Percentiles rank a stretch among this genome's conserved stretches.
phyloP scores from a whole-genome alignment of 306 rosid genomes.

The Quercus ilex region DNA sequence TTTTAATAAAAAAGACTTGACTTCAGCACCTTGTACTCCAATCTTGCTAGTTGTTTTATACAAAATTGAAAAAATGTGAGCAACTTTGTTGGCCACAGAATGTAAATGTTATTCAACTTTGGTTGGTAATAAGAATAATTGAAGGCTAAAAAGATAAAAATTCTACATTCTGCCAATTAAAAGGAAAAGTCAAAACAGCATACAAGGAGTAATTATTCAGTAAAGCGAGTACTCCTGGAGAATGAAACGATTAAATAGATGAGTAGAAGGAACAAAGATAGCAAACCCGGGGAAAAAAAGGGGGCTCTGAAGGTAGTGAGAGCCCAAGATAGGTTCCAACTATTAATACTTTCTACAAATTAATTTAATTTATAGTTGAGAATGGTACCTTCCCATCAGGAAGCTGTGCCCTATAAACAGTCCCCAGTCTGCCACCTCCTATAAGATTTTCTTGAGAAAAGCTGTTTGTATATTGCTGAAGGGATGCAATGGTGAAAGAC shows the following conservation, averaged over 20 bases:
- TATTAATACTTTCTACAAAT: background rate
- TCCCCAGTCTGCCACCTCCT: constrained; percentile 92
- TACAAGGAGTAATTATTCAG: background rate
- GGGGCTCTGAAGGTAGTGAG: background rate
- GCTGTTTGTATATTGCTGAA: constrained; percentile 94
- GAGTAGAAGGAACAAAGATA: background rate
- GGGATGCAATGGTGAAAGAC: constrained; percentile 78
- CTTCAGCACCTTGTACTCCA: background rate
- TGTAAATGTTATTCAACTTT: background rate
- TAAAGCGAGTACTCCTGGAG: background rate
- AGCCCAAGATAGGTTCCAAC: constrained; percentile 5
- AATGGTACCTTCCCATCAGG: constrained; percentile 84
- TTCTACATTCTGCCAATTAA: background rate
- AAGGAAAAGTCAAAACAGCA: background rate
- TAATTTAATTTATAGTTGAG: constrained; percentile 22
- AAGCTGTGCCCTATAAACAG: constrained; percentile 84
- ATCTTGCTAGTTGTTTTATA: background rate
- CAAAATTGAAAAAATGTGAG: background rate
- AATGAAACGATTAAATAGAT: background rate
- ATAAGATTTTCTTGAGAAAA: constrained; percentile 83
- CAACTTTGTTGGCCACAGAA: background rate
- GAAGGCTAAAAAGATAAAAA: background rate
- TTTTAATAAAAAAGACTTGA: background rate
- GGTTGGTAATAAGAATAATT: background rate
- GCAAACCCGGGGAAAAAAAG: background rate